Base-by-base conservation (phyloP, 2,329 filamentous ascomycete species). In the Colletotrichum limetticola region DNA sequence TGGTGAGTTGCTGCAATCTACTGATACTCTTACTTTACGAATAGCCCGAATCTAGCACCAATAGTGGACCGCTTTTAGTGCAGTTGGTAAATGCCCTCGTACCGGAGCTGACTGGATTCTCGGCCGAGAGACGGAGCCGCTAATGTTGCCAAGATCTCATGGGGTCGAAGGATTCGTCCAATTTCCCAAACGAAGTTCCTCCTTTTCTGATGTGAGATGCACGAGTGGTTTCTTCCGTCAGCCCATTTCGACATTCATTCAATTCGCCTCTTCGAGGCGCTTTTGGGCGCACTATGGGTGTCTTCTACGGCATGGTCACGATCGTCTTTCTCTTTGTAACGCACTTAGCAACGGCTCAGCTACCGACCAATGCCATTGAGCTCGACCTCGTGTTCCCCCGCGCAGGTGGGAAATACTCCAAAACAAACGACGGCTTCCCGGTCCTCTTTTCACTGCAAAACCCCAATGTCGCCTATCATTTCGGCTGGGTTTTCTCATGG, bases 341-440 rank as follows among this genome's bases (percentile, higher is more conserved):
- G 28, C 49, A 56, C 4, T 52, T 4, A 9, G 62, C 32, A 1
- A 24, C 53, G 14, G 61, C 67, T 16, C 58, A 65, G 30, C 30
- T 72, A 0, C 52, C 69, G 0, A 22, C 60, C n/a, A 19, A 56
- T 53, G 60, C 65, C 0, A 49, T 63, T 2, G 65, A 72, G 22
- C 0, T 72, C 6, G 69, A 72, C 2, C 53, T 72, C 22, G 30
- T 72, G 53, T 72, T 72, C 55, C 69, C 69, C 7, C 69, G 69
- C 14, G 58, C 46, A 6, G 53, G 35, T 1, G 5, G 37, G 16
- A 32, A 35, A 16, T 68, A 68, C 19, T 28, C 52, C 37, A 26
- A 52, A 32, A 68, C 59, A 6, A 12, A 24, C 11, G 22, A 24
- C 1, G 53, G 58, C 22, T 52, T 72, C 11, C 69, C 69, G 3